Evolutionary conservation across 1,284 basidiomycete species (phyloP).

Genomic region (Inonotus hispidus): DNA sequence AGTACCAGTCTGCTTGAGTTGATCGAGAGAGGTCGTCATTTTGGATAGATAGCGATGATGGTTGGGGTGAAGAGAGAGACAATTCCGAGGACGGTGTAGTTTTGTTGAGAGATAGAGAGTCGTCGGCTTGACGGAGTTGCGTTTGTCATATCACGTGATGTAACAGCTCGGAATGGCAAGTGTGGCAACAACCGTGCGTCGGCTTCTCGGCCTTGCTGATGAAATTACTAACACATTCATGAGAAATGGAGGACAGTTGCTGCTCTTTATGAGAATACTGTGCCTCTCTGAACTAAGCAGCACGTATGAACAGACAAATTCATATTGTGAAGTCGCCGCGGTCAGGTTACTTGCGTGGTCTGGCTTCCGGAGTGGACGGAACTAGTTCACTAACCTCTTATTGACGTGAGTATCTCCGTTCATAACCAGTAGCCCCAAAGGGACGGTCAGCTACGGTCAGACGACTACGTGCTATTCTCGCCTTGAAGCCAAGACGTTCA

Average conservation of each 20-base stretch:
- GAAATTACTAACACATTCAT: background rate
- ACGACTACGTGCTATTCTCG: no score
- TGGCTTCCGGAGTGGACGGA: background rate
- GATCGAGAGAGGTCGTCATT: constrained; percentile 87
- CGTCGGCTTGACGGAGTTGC: background rate
- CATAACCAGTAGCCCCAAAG: no score
- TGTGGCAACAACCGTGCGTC: background rate
- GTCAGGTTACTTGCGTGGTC: background rate
- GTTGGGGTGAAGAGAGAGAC: background rate
- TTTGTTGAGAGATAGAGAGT: background rate
- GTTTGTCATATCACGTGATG: constrained; percentile 1
- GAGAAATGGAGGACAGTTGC: no score
- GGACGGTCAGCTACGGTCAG: no score
- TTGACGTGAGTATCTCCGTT: no score
- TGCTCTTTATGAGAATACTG: background rate
- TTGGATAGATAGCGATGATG: constrained; percentile 9
- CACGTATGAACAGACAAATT: no score
- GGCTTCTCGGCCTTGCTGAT: background rate
- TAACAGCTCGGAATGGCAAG: background rate
- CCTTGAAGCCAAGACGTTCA: no score
- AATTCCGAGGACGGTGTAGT: background rate
- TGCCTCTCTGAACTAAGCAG: background rate
- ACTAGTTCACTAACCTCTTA: no score
- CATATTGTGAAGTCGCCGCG: no score
- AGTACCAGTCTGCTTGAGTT: constrained; percentile 86